phyloP scores from a whole-genome alignment of 2,329 filamentous ascomycete species.

The Lecanicillium sp. region DNA sequence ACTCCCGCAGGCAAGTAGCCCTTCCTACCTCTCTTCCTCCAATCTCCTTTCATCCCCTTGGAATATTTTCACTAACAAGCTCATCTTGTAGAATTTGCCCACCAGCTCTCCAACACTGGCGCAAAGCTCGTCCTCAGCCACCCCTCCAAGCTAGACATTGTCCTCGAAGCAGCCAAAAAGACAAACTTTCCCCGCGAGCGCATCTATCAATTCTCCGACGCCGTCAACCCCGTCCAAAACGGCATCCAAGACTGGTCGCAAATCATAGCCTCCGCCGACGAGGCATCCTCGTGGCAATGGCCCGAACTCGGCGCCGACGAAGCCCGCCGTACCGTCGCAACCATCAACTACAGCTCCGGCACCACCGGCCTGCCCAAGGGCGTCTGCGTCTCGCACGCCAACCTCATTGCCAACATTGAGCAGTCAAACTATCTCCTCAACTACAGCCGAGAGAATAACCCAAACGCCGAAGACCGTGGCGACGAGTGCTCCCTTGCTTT shows the following conservation, averaged over 20 bases:
- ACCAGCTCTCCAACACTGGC: slow-evolving; percentile 42
- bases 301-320: slow-evolving; percentile 25
- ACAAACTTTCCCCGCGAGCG: slow-evolving; percentile 28
- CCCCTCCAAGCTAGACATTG: slow-evolving; percentile 32
- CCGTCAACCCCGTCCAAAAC: slow-evolving; percentile 16
- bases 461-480: slow-evolving; percentile 22
- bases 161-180: slow-evolving; percentile 33
- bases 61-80: no score
- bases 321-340: slow-evolving; percentile 26
- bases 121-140: slow-evolving; percentile 42
- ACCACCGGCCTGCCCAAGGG: slow-evolving; percentile 45
- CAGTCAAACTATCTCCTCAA: slow-evolving; percentile 40
- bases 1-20: slow-evolving; percentile 33
- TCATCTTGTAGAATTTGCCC: slow-evolving; percentile 41
- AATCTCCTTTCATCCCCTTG: no score
- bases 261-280: slow-evolving; percentile 23
- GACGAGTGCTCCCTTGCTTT: slow-evolving; percentile 47
- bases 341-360: slow-evolving; percentile 42
- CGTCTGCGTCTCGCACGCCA: slow-evolving; percentile 39
- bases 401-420: slow-evolving; percentile 39
- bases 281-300: slow-evolving; percentile 31
- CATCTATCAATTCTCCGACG: slow-evolving; percentile 41
- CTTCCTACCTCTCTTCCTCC: no score
- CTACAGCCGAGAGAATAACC: slow-evolving; percentile 20
- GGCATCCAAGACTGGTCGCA: slow-evolving; percentile 33